phyloP scores from a whole-genome alignment of 768 basidiomycete genomes.

The Pisolithus tinctorius region DNA sequence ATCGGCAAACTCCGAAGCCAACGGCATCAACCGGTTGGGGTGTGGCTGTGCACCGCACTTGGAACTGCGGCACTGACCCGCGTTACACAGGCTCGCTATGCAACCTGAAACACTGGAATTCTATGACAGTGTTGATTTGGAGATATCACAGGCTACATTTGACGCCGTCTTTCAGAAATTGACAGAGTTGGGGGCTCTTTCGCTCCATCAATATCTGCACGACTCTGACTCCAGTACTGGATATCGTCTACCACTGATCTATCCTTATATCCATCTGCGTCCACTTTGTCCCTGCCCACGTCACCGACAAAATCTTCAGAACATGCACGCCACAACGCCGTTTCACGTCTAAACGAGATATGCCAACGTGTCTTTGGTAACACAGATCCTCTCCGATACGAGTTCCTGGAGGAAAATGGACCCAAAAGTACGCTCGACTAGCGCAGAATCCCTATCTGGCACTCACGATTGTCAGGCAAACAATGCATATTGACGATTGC shows the following conservation, averaged over 20 bases:
- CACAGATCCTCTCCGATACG: constrained; percentile 37
- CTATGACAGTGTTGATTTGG: neutral
- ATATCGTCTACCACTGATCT: neutral
- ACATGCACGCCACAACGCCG: constrained; percentile 11
- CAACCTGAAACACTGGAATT: neutral
- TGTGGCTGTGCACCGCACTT: too few relatives aligned
- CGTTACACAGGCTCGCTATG: too few relatives aligned
- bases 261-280: neutral
- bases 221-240: neutral
- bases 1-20: too few relatives aligned
- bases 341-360: constrained; percentile 35
- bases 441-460: neutral
- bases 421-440: constrained; percentile 27
- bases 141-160: constrained; percentile 10
- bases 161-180: constrained; percentile 22
- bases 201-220: constrained; percentile 22
- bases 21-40: too few relatives aligned
- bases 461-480: constrained; percentile 34
- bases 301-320: neutral
- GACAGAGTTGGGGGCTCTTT: constrained; percentile 20
- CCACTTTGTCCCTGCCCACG: constrained; percentile 6
- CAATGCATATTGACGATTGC: constrained; percentile 58
- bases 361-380: constrained; percentile 38
- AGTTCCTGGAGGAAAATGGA: constrained; percentile 37
- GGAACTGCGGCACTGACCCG: too few relatives aligned